Evolutionary conservation across 495 filamentous ascomycete species (phyloP).

Genomic region (Terfezia claveryi): DNA sequence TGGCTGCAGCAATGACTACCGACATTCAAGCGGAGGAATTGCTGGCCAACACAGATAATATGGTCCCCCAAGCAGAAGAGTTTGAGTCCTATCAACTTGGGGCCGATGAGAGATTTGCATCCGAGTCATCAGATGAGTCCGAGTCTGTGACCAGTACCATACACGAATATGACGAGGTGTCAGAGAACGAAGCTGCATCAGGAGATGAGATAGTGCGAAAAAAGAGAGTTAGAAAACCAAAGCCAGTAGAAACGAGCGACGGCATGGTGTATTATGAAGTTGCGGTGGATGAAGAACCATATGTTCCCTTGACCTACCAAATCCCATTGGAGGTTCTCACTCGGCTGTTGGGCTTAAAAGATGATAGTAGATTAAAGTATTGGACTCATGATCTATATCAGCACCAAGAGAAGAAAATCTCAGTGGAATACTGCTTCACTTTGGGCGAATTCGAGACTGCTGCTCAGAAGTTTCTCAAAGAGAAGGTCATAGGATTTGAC

Average conservation of each 20-base stretch:
- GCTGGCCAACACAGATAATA: no score
- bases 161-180: background rate
- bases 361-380: slow-evolving; percentile 17
- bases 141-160: background rate
- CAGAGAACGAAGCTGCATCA: background rate
- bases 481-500: slow-evolving; percentile 60
- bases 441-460: slow-evolving; percentile 42
- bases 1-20: no score
- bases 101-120: background rate
- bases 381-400: slow-evolving; percentile 51
- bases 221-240: background rate
- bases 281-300: slow-evolving; percentile 1
- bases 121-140: background rate
- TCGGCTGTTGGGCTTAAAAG: background rate
- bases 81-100: background rate
- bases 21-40: no score
- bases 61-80: no score
- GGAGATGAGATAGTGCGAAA: background rate
- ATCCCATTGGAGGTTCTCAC: slow-evolving; percentile 2
- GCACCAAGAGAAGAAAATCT: slow-evolving; percentile 28
- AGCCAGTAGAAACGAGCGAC: background rate
- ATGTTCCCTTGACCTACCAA: slow-evolving; percentile 11
- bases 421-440: slow-evolving; percentile 55
- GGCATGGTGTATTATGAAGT: background rate
- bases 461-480: slow-evolving; percentile 41